Evolutionary conservation across 2,329 filamentous ascomycete genomes (phyloP).

Genomic region (Fusarium albosuccineum): DNA sequence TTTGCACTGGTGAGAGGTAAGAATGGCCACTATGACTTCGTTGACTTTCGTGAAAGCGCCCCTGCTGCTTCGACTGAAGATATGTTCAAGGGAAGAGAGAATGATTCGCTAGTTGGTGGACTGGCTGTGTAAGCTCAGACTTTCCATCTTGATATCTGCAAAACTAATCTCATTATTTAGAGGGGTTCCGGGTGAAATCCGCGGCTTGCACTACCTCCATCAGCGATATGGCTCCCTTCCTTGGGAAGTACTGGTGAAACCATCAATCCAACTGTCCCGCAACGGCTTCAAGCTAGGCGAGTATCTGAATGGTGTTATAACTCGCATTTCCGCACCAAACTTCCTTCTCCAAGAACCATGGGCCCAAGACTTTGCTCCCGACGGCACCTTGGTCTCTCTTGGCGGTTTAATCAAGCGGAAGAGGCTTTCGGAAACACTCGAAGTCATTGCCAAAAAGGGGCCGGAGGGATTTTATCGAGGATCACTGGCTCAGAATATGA

Average conservation of each 20-base stretch:
- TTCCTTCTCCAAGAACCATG: too few relatives aligned
- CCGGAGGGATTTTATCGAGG: not conserved
- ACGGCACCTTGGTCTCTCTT: too few relatives aligned
- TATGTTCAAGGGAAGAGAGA: not conserved
- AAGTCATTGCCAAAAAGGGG: not conserved
- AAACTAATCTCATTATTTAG: too few relatives aligned
- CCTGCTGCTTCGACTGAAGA: not conserved
- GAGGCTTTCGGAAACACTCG: too few relatives aligned
- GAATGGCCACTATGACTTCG: not conserved
- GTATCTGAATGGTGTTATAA: too few relatives aligned
- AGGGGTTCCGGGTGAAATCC: not conserved
- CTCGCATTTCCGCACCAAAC: too few relatives aligned
- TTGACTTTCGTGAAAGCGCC: not conserved
- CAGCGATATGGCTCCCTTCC: not conserved
- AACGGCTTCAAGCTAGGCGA: not conserved
- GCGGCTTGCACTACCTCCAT: not conserved
- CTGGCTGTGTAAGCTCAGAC: too few relatives aligned
- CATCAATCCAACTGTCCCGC: not conserved
- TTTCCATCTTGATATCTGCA: too few relatives aligned
- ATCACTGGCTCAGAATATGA: not conserved
- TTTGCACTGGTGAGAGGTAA: not conserved
- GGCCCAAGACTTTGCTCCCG: too few relatives aligned
- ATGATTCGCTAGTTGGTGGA: too few relatives aligned
- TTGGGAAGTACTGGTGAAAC: not conserved
- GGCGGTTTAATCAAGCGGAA: too few relatives aligned